Evolutionary conservation across 352 stramenopile genomes (phyloP), one percentile per base, ranked within the genome.

Genomic region (Pythium chondricola): DNA sequence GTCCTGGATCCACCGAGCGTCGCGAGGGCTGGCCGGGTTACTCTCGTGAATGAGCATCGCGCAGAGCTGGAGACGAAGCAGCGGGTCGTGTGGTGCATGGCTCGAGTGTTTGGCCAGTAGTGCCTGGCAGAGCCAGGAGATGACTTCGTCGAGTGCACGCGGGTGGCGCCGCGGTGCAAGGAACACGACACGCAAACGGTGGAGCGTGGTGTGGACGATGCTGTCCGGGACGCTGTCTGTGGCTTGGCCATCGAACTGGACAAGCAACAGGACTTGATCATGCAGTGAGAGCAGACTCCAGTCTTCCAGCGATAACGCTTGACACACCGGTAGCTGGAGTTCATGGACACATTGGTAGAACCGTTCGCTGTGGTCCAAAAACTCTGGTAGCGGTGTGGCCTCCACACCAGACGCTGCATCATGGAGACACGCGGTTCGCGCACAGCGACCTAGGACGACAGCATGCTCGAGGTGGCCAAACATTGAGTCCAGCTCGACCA

Each of bases 1-100:
- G 31, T 63, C 71, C 38, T 90, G 79, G 38, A 90, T 85, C 74
- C 69, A 90, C 1, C 79, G 65, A 22, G 68, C 52, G 1, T 29
- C 29, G 4, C 52, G 14, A 3, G 57, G 42, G 30, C 79, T 69
- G 11, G 72, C 75, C 31, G 79, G 72, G 42, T 84, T 85, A 45
- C 79, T 88, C 1, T 67, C 56, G 32, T 88, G 56, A 25, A 90
- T 71, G 10, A 90, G 32, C 27, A 74, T 64, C 4, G 78, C 68
- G 38, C 63, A 77, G 18, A 87, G 45, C n/a, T 71, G 59, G 0
- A 89, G 47, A 13, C 36, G 13, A 27, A 40, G n/a, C 17, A 39
- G n/a, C 16, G 33, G 33, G 17, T 39, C 33, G 9, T 39, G 9
- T n/a, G n/a, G n/a, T n/a, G n/a, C n/a, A 18, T 10, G 16, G 33